Evolutionary conservation across 345 rosid genomes (phyloP).

Genomic region (Populus pruinosa): DNA sequence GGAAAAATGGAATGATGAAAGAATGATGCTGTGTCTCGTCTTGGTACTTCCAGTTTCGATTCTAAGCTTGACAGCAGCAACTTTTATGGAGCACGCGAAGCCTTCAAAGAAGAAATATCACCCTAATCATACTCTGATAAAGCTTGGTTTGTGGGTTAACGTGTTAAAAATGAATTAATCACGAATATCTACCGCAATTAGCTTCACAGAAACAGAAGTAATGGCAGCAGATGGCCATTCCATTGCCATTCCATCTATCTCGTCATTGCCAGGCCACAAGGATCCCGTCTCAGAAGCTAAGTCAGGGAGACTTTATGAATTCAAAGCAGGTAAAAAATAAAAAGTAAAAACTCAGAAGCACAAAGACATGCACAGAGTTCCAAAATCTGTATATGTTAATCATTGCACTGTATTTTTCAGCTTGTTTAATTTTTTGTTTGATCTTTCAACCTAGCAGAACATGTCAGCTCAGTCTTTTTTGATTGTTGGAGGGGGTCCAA

Average conservation of each 20-base stretch:
- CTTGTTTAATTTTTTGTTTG: neutral
- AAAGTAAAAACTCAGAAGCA: neutral
- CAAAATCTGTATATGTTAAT: neutral
- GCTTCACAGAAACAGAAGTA: neutral
- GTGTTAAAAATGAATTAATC: too few species aligned
- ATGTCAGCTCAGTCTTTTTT: neutral
- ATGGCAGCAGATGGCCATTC: slow-evolving; percentile 5
- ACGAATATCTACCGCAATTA: neutral
- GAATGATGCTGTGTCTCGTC: too few species aligned
- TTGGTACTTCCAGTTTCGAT: too few species aligned
- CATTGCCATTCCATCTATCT: neutral
- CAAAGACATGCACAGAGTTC: neutral
- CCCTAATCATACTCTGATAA: too few species aligned
- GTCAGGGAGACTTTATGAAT: slow-evolving; percentile 6
- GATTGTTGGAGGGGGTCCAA: slow-evolving; percentile 13
- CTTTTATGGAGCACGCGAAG: too few species aligned
- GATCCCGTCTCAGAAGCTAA: neutral
- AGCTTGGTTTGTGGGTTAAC: too few species aligned
- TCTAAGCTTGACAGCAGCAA: too few species aligned
- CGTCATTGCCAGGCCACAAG: slow-evolving; percentile 13
- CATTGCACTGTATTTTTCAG: neutral
- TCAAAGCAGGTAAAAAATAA: neutral
- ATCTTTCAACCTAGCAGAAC: neutral
- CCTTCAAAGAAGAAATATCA: too few species aligned
- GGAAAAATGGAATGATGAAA: too few species aligned